phyloP scores from a whole-genome alignment of 1,139 yeast species.

The Suhomyces atakaporum region DNA sequence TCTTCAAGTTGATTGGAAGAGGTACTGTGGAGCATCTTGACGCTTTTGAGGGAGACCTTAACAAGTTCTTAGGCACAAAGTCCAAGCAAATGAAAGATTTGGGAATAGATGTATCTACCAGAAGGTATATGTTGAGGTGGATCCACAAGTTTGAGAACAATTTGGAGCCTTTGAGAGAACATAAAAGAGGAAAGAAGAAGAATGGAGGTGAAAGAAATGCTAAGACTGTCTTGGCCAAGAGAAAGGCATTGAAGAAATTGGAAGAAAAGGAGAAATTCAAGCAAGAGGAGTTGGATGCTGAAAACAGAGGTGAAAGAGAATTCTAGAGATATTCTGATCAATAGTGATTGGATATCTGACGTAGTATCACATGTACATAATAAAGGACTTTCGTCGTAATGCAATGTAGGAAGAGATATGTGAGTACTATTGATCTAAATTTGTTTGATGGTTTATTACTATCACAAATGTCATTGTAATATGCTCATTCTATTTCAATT shows the following conservation, averaged over 20 bases:
- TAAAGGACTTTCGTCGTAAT: too few species aligned
- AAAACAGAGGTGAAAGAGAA: slow-evolving; percentile 24
- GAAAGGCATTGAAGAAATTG: slow-evolving; percentile 59
- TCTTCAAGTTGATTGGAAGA: slow-evolving; percentile 76
- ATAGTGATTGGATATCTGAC: too few species aligned
- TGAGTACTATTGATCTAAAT: too few species aligned
- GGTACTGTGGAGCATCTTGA: slow-evolving; percentile 66
- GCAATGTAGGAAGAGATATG: too few species aligned
- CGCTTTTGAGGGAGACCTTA: slow-evolving; percentile 72
- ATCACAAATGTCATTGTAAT: too few species aligned
- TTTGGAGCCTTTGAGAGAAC: slow-evolving; percentile 60
- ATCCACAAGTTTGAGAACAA: slow-evolving; percentile 52
- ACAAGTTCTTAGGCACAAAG: slow-evolving; percentile 58
- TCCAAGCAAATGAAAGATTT: slow-evolving; percentile 65
- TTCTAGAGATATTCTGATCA: too few species aligned
- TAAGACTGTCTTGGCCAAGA: slow-evolving; percentile 67
- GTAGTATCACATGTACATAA: too few species aligned
- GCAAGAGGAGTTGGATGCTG: slow-evolving; percentile 23
- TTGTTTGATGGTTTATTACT: too few species aligned
- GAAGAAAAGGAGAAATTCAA: slow-evolving; percentile 39
- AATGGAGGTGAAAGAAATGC: slow-evolving; percentile 89
- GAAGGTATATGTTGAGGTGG: slow-evolving; percentile 65
- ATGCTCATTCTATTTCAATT: too few species aligned
- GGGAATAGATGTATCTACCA: slow-evolving; percentile 76
- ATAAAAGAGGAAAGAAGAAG: slow-evolving; percentile 71